phyloP scores from a whole-genome alignment of 208 protist species.

The Trypanosomatidae sp. region DNA sequence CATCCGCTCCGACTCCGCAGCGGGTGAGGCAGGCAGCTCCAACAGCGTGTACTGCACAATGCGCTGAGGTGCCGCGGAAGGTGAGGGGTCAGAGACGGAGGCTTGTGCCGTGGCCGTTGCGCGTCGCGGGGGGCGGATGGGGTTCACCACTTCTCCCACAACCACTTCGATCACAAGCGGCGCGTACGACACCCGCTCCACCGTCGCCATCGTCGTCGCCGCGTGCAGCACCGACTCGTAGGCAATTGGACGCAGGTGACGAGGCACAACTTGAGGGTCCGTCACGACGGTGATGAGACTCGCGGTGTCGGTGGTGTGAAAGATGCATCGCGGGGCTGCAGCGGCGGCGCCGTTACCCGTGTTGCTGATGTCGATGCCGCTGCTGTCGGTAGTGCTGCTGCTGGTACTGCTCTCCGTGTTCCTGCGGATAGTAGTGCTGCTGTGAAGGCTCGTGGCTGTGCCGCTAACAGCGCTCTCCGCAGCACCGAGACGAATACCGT shows the following conservation, averaged over 20 bases:
- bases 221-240: neutral
- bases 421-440: too few relatives aligned
- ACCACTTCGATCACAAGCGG: conserved; percentile 40
- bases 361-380: too few relatives aligned
- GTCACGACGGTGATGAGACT: conserved; percentile 11
- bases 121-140: too few relatives aligned
- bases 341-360: too few relatives aligned
- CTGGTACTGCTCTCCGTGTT: too few relatives aligned
- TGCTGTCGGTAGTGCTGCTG: too few relatives aligned
- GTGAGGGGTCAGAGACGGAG: too few relatives aligned
- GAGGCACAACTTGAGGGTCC: conserved; percentile 5
- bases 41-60: conserved; percentile 41
- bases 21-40: conserved; percentile 8
- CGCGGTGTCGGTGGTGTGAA: conserved; percentile 4
- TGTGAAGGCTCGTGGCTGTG: too few relatives aligned
- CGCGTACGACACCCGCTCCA: conserved; percentile 21
- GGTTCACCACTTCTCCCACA: conserved; percentile 8
- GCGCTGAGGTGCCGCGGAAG: too few relatives aligned
- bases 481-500: conserved; percentile 12
- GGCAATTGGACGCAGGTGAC: conserved; percentile 4
- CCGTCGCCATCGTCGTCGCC: neutral
- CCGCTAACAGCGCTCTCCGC: neutral
- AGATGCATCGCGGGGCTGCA: too few relatives aligned
- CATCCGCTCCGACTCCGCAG: too few relatives aligned
- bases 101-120: too few relatives aligned